A percentile compares a stretch with the other conserved stretches of the same genome.
Evolutionary conservation across 192 early-diverging fungal species (phyloP).

Genomic region (Coemansia sp.): DNA sequence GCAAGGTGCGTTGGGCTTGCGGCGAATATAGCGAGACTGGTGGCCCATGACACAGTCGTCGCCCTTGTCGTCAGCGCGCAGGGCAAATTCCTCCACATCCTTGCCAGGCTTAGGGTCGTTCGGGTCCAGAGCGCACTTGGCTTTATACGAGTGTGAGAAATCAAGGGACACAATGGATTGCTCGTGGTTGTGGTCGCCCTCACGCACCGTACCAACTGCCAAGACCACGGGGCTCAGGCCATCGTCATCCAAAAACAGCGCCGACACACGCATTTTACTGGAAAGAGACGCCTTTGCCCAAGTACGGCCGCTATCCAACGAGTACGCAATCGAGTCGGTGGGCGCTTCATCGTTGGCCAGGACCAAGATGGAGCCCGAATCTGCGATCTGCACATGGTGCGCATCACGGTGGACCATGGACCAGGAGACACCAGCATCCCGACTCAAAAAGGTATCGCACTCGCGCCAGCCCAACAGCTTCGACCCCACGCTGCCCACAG

Average conservation of each 20-base stretch:
- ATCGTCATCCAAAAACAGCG: constrained; percentile 77
- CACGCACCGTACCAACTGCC: constrained; percentile 49
- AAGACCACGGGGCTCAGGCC: constrained; percentile 74
- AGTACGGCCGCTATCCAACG: constrained; percentile 70
- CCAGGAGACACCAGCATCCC: constrained; percentile 84
- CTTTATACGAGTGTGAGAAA: constrained; percentile 58
- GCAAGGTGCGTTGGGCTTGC: constrained; percentile 76
- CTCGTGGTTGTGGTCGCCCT: constrained; percentile 28
- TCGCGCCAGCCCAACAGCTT: constrained; percentile 67
- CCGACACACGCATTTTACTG: constrained; percentile 56
- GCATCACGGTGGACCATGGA: constrained; percentile 61
- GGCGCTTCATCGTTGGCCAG: constrained; percentile 62
- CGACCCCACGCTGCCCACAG: constrained; percentile 83
- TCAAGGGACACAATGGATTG: constrained; percentile 68
- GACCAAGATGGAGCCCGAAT: constrained; percentile 77
- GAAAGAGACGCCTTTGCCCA: constrained; percentile 61
- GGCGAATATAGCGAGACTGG: constrained; percentile 65
- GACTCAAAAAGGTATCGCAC: constrained; percentile 83
- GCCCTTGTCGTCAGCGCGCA: constrained; percentile 30
- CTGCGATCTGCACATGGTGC: constrained; percentile 81
- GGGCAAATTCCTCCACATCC: constrained; percentile 39
- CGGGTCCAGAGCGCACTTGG: constrained; percentile 66
- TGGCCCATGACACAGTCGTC: constrained; percentile 85
- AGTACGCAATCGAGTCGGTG: constrained; percentile 65
- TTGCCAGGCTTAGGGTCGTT: constrained; percentile 48